Conservation (phyloP, 2,329 filamentous ascomycete species). For the Cytospora chrysosperma region DNA sequence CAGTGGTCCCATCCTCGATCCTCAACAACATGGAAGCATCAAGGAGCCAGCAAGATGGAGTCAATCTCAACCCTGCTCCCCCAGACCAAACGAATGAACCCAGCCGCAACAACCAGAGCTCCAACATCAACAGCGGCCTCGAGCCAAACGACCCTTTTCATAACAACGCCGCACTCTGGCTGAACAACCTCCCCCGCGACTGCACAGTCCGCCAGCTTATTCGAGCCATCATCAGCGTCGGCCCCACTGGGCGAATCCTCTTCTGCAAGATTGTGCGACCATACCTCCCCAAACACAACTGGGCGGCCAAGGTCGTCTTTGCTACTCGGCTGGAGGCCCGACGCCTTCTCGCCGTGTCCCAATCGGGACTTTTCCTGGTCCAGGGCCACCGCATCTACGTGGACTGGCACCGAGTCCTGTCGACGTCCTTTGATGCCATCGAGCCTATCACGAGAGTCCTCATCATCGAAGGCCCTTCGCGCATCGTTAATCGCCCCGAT, state of each 20-base stretch:
- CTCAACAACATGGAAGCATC: neutral
- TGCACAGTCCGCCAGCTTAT: constrained; percentile 11
- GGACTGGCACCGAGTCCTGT: neutral
- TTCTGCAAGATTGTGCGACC: neutral
- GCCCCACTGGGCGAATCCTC: constrained; percentile 6
- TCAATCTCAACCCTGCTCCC: neutral
- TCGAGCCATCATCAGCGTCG: constrained; percentile 7
- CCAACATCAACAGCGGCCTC: neutral
- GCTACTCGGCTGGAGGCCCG: neutral
- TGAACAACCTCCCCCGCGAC: neutral
- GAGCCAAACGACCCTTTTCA: neutral
- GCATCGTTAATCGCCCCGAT: neutral
- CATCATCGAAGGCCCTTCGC: constrained; percentile 1
- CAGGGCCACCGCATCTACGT: neutral
- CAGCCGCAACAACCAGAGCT: neutral
- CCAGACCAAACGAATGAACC: neutral
- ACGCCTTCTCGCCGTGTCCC: neutral
- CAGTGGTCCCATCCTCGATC: neutral
- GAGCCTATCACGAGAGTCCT: constrained; percentile 1
- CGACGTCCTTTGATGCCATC: neutral
- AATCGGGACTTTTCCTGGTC: neutral
- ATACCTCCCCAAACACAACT: neutral
- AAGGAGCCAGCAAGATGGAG: neutral
- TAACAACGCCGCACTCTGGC: neutral
- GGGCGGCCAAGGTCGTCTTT: constrained; percentile 5